Base-by-base conservation (phyloP, 768 basidiomycete species). In the Imleria badia region DNA sequence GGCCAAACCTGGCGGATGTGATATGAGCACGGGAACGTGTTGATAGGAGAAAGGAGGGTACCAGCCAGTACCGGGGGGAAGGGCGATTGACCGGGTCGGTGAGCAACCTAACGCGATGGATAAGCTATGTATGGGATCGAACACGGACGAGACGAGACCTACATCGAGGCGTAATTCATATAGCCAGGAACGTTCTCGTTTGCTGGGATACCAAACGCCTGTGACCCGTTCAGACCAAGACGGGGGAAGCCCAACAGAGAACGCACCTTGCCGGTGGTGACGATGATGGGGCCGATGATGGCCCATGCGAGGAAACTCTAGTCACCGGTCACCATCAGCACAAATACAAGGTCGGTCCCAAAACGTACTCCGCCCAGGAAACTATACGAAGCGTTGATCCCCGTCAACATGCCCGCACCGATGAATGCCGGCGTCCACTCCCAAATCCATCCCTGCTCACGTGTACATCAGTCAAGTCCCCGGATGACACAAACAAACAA, bases 281-380 rank as follows among this genome's bases (percentile, higher is more conserved):
- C 74, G 51, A 83, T 66, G 17, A 78, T 64, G 6, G 83, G 84
- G 1, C 79, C 79, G 46, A 86, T 78, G 68, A 86, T 80, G 39
- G 79, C 83, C 82, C 82, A 86, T 1, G 84, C 81, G 26, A 85
- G 74, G 45, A 85, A 62, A 81, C 79, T 82, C 65, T 61, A n/a
- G 13, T 14, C n/a, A 20, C 14, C 22, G 12, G 41, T 36, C 49
- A 6, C 26, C 20, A 34, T 60, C 39, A 55, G 34, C 19, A 44
- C 22, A 12, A 15, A 31, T 41, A 39, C 35, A 39, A 10, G 6
- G 2, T 4, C 5, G n/a, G 5, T 17, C 10, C 13, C 10, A 39
- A 41, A 26, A 69, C 80, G 58, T 59, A 82, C 81, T 5, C 66
- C 69, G 10, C 68, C 43, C 46, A 63, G 69, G 72, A 83, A 84